Conservation (phyloP, 805 yeast species). For the Isabelozyma gotoi region DNA sequence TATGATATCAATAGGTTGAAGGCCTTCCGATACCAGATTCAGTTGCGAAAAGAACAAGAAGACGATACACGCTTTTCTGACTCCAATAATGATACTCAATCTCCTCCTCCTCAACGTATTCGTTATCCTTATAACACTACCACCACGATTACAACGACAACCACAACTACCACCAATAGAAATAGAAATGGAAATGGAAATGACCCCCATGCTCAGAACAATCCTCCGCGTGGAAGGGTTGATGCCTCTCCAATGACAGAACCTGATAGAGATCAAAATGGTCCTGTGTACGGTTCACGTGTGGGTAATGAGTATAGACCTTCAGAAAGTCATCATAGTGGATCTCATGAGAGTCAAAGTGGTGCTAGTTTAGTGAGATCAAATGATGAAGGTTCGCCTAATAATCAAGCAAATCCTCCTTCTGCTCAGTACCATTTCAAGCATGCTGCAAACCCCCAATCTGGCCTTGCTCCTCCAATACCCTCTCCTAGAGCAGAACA, state of each 20-base stretch:
- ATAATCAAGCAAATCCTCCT: no score
- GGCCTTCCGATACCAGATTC: constrained; percentile 9
- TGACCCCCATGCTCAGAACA: not conserved
- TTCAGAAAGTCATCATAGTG: not conserved
- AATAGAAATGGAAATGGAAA: constrained; percentile 1
- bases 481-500: not conserved
- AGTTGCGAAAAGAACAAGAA: not conserved
- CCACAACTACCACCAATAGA: constrained; percentile 5
- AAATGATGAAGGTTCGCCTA: no score
- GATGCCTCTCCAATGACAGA: not conserved
- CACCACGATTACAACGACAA: constrained; percentile 8
- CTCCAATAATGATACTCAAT: not conserved
- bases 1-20: constrained; percentile 16
- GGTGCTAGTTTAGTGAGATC: no score
- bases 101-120: not conserved
- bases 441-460: no score
- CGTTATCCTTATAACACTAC: constrained; percentile 5
- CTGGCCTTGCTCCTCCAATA: not conserved
- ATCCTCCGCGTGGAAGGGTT: not conserved
- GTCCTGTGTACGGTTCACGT: not conserved
- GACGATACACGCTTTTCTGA: not conserved
- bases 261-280: not conserved
- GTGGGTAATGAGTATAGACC: not conserved
- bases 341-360: not conserved
- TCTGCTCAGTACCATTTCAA: no score